phyloP scores from a whole-genome alignment of 257 asterid genomes.

The Ocimum tenuiflorum region DNA sequence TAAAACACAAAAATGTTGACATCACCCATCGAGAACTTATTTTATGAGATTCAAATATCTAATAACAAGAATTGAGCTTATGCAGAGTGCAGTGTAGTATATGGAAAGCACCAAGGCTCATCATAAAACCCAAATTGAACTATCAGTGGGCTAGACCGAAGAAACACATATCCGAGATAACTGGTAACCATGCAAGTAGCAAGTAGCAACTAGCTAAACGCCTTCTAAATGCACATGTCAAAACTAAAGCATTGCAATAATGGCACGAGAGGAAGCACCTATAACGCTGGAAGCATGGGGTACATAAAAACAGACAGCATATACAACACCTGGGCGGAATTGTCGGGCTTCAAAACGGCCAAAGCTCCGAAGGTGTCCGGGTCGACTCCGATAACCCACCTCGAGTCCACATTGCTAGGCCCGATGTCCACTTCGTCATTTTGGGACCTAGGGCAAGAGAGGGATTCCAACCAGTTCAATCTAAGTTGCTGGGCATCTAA shows the following conservation, averaged over 20 bases:
- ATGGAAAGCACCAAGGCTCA: too few species aligned
- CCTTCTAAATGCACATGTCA: not conserved
- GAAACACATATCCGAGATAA: not conserved
- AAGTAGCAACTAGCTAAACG: not conserved
- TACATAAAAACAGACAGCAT: not conserved
- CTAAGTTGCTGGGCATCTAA: constrained; percentile 39
- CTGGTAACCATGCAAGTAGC: not conserved
- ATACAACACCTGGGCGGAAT: constrained; percentile 41
- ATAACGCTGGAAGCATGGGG: not conserved
- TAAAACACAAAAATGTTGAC: not conserved
- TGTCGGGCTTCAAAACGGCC: constrained; percentile 60
- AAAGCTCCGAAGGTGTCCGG: constrained; percentile 79
- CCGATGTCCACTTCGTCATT: constrained; percentile 15
- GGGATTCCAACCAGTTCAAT: constrained; percentile 53
- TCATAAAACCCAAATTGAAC: not conserved
- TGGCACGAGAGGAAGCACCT: not conserved
- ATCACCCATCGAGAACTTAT: not conserved
- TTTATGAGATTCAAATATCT: not conserved
- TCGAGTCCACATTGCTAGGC: constrained; percentile 26
- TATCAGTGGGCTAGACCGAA: not conserved
- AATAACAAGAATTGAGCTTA: not conserved
- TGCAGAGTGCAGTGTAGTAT: not conserved
- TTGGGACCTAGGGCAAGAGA: constrained; percentile 47
- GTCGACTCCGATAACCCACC: constrained; percentile 71
- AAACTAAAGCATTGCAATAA: not conserved